These are phyloP conservation scores for Otatea glauca DNA, from an alignment of 176 grass and related monocot species.

Conservation along the genomic window DNA sequence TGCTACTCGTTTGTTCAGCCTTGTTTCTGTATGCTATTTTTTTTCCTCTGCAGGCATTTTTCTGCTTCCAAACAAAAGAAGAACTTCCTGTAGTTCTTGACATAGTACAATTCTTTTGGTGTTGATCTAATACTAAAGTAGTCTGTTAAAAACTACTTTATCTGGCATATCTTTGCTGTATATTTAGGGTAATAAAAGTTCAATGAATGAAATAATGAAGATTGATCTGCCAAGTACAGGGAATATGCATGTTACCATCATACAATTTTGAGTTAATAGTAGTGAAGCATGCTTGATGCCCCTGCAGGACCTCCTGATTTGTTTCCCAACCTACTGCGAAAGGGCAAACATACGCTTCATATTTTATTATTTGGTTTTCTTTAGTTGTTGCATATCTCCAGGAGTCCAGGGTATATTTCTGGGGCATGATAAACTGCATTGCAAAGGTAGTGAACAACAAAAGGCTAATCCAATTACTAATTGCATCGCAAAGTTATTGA, in stretches of 20 bases:
- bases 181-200: neutral
- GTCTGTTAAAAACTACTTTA: neutral
- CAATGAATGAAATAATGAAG: neutral
- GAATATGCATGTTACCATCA: neutral
- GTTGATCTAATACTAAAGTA: neutral
- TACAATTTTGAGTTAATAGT: neutral
- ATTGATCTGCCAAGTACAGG: neutral
- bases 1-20: neutral
- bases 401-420: constrained; percentile 11
- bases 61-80: neutral
- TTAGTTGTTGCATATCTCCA: neutral
- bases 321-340: neutral
- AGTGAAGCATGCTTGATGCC: neutral
- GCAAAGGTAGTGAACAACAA: neutral
- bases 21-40: neutral
- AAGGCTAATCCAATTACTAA: neutral
- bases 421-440: neutral
- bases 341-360: neutral
- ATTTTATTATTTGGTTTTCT: neutral
- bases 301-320: neutral
- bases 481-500: neutral
- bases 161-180: neutral
- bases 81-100: neutral
- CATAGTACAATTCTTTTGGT: neutral
- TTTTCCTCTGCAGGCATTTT: neutral